Evolutionary conservation across 768 basidiomycete species (phyloP).

Genomic region (Auricularia heimuer): DNA sequence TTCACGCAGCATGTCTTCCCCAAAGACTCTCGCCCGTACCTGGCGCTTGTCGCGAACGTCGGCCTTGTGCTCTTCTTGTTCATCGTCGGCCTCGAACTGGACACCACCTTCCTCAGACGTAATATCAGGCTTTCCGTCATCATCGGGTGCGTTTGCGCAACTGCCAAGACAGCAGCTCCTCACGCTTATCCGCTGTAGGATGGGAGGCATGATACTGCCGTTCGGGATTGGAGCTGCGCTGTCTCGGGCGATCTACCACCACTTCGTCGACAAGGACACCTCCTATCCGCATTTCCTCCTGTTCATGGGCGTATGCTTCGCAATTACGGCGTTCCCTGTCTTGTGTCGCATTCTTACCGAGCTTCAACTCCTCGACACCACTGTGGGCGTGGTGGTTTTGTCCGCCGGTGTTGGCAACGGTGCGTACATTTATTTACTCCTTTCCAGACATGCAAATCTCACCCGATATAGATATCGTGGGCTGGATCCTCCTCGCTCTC

Average conservation of each 20-base stretch:
- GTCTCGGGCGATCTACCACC: conserved; percentile 63
- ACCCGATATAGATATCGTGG: conserved; percentile 19
- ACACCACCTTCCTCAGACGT: conserved; percentile 54
- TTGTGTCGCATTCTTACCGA: conserved; percentile 44
- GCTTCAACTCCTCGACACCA: conserved; percentile 63
- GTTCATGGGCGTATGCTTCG: conserved; percentile 74
- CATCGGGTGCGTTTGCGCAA: conserved; percentile 37
- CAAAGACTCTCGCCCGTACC: conserved; percentile 29
- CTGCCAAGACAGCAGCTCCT: not conserved
- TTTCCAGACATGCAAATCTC: not conserved
- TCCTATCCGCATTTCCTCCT: conserved; percentile 76
- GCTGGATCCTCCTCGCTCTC: conserved; percentile 20
- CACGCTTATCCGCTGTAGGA: not conserved
- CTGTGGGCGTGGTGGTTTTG: conserved; percentile 74
- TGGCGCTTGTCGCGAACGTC: conserved; percentile 65
- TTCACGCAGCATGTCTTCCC: conserved; percentile 62
- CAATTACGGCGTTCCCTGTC: conserved; percentile 76
- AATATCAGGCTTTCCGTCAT: conserved; percentile 48
- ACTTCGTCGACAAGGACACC: conserved; percentile 48
- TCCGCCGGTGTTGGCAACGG: conserved; percentile 75
- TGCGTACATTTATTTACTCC: conserved; percentile 11
- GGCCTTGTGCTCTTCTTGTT: conserved; percentile 74
- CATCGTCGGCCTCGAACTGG: conserved; percentile 78
- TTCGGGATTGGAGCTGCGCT: conserved; percentile 71
- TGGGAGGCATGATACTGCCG: conserved; percentile 58